Percentiles rank a stretch among this genome's conserved stretches.
Conservation (phyloP, 2,329 filamentous ascomycete species). For the Byssoonygena ceratinophila region DNA sequence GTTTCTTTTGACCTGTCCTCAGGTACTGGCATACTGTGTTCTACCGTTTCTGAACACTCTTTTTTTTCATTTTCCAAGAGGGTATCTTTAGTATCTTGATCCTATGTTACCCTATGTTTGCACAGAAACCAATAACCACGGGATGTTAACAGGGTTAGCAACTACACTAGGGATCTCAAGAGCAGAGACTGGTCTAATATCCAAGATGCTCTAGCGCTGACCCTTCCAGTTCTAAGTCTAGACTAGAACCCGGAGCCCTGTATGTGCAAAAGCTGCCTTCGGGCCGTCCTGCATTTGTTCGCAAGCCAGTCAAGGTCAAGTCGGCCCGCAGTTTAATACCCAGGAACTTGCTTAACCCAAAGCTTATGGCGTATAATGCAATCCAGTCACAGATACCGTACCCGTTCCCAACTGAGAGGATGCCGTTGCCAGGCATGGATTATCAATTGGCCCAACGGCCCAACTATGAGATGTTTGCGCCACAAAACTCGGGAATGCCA, state of each 20-base stretch:
- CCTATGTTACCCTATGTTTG: not conserved
- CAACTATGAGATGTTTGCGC: not conserved
- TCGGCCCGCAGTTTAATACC: slow-evolving; percentile 5
- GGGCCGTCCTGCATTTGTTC: slow-evolving; percentile 16
- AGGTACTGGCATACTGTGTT: too few relatives aligned
- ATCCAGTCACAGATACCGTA: not conserved
- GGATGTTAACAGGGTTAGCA: slow-evolving; percentile 1
- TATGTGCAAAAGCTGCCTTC: slow-evolving; percentile 16
- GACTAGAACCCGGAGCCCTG: slow-evolving; percentile 12
- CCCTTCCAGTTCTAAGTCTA: not conserved
- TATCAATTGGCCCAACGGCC: not conserved
- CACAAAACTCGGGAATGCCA: too few relatives aligned
- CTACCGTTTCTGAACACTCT: too few relatives aligned
- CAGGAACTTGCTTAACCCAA: slow-evolving; percentile 7
- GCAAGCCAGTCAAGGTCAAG: slow-evolving; percentile 13
- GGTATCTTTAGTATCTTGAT: too few relatives aligned
- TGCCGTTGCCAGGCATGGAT: not conserved
- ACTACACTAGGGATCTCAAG: not conserved
- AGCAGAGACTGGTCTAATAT: not conserved
- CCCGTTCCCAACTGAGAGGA: not conserved
- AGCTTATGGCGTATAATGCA: not conserved
- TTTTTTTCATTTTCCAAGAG: too few relatives aligned
- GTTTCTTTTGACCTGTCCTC: too few relatives aligned
- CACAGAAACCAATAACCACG: not conserved
- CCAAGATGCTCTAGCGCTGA: not conserved